These are phyloP conservation scores for Ophiostoma ips DNA, from an alignment of 2,329 filamentous ascomycete genomes.

Conservation along the genomic window DNA sequence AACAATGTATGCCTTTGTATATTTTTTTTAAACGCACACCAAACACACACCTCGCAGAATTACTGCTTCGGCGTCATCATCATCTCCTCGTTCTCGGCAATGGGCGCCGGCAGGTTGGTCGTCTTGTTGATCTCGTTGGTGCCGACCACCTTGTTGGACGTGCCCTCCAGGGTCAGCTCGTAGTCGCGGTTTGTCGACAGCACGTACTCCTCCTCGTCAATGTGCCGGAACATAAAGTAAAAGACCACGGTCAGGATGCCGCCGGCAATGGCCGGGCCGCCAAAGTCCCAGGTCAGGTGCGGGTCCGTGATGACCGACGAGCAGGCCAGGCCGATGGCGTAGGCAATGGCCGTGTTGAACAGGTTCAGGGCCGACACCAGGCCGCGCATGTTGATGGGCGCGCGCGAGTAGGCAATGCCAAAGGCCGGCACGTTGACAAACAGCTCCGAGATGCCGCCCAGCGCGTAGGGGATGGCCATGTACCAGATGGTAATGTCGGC, in stretches of 20 bases:
- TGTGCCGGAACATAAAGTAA: conserved; percentile 32
- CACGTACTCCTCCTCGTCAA: conserved; percentile 31
- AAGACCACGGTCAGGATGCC: conserved; percentile 29
- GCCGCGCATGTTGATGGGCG: conserved; percentile 62
- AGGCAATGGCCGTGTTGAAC: conserved; percentile 54
- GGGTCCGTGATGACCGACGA: conserved; percentile 34
- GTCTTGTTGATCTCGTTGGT: conserved; percentile 16
- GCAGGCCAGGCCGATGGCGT: conserved; percentile 50
- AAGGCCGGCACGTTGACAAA: conserved; percentile 37
- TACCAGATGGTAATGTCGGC: conserved; percentile 39
- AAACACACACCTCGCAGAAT: neutral
- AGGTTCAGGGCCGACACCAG: conserved; percentile 55
- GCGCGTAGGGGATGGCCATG: conserved; percentile 39
- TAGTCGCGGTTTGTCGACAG: conserved; percentile 25
- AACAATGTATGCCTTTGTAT: too few species aligned
- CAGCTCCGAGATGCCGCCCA: conserved; percentile 36
- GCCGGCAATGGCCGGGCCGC: conserved; percentile 32
- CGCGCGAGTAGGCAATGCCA: conserved; percentile 49
- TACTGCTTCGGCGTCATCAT: conserved; percentile 20
- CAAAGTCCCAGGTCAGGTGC: conserved; percentile 36
- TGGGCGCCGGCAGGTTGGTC: conserved; percentile 16
- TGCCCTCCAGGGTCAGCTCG: conserved; percentile 11
- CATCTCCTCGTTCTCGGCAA: conserved; percentile 18
- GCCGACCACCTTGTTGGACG: conserved; percentile 11
- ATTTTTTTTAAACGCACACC: too few species aligned